Evolutionary conservation across 768 basidiomycete species (phyloP).

Genomic region (Hypholoma fasciculare): DNA sequence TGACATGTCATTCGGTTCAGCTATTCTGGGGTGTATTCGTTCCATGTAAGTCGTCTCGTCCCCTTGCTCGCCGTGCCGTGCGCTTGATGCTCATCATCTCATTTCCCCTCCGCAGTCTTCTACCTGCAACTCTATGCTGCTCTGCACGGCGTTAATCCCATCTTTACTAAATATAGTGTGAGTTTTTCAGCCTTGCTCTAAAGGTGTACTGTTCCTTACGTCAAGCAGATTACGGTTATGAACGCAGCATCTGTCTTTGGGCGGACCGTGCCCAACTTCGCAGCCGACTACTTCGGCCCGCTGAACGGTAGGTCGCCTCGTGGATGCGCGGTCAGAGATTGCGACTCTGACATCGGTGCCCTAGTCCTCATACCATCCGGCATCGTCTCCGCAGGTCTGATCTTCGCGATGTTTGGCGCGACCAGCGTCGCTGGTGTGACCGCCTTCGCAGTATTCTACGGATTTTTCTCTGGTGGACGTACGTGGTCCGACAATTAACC

Average conservation of each 20-base stretch:
- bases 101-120: conserved; percentile 34
- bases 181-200: not conserved
- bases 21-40: conserved; percentile 51
- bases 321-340: not conserved
- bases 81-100: not conserved
- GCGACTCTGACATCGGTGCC: not conserved
- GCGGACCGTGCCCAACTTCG: conserved; percentile 55
- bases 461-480: conserved; percentile 59
- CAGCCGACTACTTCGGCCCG: conserved; percentile 50
- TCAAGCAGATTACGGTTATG: conserved; percentile 47
- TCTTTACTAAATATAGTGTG: conserved; percentile 47
- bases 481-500: conserved; percentile 17
- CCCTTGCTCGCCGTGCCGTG: not conserved
- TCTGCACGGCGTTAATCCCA: conserved; percentile 35
- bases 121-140: conserved; percentile 51
- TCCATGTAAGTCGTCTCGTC: conserved; percentile 38
- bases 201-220: not conserved
- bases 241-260: conserved; percentile 58
- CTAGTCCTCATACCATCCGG: conserved; percentile 45
- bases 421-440: conserved; percentile 39
- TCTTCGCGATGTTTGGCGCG: conserved; percentile 53
- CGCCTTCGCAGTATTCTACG: conserved; percentile 49
- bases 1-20: conserved; percentile 18
- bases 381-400: conserved; percentile 40
- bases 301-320: conserved; percentile 40